These are phyloP conservation scores for Hypoxylon sp. DNA, from an alignment of 2,329 filamentous ascomycete genomes.

Conservation along the genomic window DNA sequence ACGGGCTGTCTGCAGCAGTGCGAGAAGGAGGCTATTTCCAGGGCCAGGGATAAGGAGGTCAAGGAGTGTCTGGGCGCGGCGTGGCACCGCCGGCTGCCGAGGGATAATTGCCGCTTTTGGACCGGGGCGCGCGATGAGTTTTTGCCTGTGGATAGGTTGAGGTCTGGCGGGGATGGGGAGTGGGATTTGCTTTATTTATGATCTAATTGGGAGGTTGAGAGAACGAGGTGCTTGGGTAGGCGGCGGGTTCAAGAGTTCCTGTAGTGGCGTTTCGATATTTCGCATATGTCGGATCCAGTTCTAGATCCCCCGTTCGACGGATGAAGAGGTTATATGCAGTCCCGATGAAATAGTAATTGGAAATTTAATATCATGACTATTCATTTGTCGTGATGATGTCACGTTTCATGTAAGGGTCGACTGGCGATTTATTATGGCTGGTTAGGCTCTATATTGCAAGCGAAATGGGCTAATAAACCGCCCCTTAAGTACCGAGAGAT, in stretches of 20 bases:
- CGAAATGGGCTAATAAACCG: not conserved
- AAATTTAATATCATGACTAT: not conserved
- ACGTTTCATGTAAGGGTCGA: not conserved
- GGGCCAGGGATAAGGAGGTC: slow-evolving; percentile 28
- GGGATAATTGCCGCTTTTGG: slow-evolving; percentile 40
- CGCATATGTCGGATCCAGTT: not conserved
- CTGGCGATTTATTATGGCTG: not conserved
- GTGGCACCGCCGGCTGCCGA: slow-evolving; percentile 24
- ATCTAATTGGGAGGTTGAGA: not conserved
- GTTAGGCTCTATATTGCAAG: not conserved
- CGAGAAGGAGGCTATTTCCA: slow-evolving; percentile 42
- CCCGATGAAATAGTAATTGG: not conserved
- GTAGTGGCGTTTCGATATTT: not conserved
- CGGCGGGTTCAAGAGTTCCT: not conserved
- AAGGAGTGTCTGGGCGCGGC: slow-evolving; percentile 48
- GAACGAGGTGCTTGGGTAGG: not conserved
- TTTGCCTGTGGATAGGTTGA: slow-evolving; percentile 44
- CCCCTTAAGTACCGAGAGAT: not conserved
- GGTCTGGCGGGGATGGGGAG: slow-evolving; percentile 19
- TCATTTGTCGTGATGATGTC: not conserved
- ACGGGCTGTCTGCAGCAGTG: slow-evolving; percentile 45
- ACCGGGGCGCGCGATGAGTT: slow-evolving; percentile 39
- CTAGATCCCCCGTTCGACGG: not conserved
- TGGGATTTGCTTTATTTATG: slow-evolving; percentile 41
- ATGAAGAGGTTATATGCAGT: not conserved